Evolutionary conservation across 73 alveolate genomes (phyloP).

Genomic region (Breviolum minutum): DNA sequence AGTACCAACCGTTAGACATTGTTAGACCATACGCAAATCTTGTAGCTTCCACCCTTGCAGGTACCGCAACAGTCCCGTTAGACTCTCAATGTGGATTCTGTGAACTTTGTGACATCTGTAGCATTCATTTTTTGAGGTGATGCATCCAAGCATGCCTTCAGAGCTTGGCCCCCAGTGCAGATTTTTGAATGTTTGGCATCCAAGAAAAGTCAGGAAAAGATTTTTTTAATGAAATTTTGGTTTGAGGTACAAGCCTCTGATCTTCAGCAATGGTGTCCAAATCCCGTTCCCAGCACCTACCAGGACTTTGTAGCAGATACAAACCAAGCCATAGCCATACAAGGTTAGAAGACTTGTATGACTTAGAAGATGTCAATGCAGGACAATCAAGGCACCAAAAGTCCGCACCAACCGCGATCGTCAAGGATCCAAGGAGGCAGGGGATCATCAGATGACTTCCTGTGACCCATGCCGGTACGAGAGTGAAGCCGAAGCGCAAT

Average conservation of each 20-base stretch:
- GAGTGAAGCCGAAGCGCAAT: not conserved
- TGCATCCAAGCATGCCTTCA: slow-evolving; percentile 83
- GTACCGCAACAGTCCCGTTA: slow-evolving; percentile 79
- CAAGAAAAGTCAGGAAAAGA: not conserved
- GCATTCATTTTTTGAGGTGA: slow-evolving; percentile 9
- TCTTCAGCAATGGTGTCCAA: slow-evolving; percentile 65
- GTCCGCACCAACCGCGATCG: slow-evolving; percentile 93
- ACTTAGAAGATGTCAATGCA: not conserved
- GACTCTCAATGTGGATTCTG: not conserved
- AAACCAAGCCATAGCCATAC: not conserved
- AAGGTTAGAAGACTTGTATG: not conserved
- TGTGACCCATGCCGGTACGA: not conserved
- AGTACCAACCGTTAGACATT: too few relatives aligned
- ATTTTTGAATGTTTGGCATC: not conserved
- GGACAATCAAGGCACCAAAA: slow-evolving; percentile 94
- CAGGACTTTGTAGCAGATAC: not conserved
- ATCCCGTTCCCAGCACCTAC: slow-evolving; percentile 81
- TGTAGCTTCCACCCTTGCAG: not conserved
- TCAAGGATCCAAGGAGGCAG: slow-evolving; percentile 89
- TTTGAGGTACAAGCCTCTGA: slow-evolving; percentile 80
- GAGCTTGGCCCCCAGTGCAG: slow-evolving; percentile 33
- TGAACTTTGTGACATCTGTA: too few relatives aligned
- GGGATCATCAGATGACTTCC: not conserved
- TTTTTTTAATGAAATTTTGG: too few relatives aligned
- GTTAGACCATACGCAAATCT: too few relatives aligned